phyloP scores from a whole-genome alignment of 441 rosid species.

The Populus trichocarpa region DNA sequence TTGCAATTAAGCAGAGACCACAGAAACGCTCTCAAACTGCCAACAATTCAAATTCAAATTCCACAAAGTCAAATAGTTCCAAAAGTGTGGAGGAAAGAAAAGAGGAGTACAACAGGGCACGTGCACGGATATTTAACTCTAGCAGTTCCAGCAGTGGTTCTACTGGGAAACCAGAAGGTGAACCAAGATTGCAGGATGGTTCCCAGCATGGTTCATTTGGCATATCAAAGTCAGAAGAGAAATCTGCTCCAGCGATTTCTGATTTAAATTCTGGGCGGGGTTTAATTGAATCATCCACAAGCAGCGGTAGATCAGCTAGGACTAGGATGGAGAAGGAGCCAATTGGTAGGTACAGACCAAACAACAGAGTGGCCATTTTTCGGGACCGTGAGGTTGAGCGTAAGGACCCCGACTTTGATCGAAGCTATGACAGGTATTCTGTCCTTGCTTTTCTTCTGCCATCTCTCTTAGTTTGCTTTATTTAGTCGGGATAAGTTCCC shows the following conservation, averaged over 20 bases:
- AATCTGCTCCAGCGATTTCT: conserved; percentile 34
- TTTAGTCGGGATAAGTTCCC: neutral
- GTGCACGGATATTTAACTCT: conserved; percentile 72
- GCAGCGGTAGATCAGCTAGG: conserved; percentile 51
- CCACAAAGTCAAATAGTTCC: conserved; percentile 44
- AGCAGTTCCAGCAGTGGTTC: conserved; percentile 30
- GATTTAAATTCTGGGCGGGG: conserved; percentile 43
- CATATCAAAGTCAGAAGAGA: conserved; percentile 46
- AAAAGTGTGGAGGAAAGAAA: conserved; percentile 85
- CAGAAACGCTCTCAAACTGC: conserved; percentile 41
- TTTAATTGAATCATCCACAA: conserved; percentile 49
- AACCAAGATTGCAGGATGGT: conserved; percentile 45
- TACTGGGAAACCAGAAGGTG: conserved; percentile 38
- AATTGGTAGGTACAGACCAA: conserved; percentile 48
- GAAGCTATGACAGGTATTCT: conserved; percentile 68
- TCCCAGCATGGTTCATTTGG: conserved; percentile 36
- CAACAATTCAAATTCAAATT: conserved; percentile 37
- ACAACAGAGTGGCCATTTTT: conserved; percentile 69
- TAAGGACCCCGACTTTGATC: conserved; percentile 81
- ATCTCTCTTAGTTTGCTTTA: neutral
- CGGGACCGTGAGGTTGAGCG: conserved; percentile 79
- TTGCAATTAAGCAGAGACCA: conserved; percentile 81
- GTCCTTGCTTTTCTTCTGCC: conserved; percentile 5
- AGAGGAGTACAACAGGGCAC: conserved; percentile 81
- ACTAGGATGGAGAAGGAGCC: conserved; percentile 67